Percentiles rank a stretch among this genome's conserved stretches.
Evolutionary conservation across 2,329 filamentous ascomycete genomes (phyloP).

Genomic region (Trichophyton mentagrophytes): DNA sequence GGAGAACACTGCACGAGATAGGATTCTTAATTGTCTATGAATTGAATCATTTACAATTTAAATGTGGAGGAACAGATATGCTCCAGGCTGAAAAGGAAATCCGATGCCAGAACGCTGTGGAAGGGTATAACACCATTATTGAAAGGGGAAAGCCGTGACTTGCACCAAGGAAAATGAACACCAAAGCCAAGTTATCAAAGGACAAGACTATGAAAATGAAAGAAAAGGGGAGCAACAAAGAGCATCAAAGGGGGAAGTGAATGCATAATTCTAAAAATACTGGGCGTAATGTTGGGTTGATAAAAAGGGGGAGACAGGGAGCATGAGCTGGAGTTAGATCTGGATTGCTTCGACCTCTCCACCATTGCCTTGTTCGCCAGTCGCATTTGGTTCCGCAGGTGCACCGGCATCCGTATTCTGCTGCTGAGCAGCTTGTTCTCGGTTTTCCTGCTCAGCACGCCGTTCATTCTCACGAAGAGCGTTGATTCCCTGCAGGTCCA

Average conservation of each 20-base stretch:
- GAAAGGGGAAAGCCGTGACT: background rate
- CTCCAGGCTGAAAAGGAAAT: background rate
- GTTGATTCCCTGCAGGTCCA: conserved; percentile 42
- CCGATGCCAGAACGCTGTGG: background rate
- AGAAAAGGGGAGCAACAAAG: background rate
- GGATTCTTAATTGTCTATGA: background rate
- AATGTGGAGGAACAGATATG: background rate
- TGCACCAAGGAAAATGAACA: background rate
- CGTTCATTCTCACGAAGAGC: conserved; percentile 17
- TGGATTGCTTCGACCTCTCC: background rate
- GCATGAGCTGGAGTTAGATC: too few species aligned
- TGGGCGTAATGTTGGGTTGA: too few species aligned
- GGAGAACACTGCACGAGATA: background rate
- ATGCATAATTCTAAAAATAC: too few species aligned
- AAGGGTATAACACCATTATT: background rate
- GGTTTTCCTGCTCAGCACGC: conserved; percentile 5
- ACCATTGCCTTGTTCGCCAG: background rate
- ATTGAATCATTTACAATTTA: background rate
- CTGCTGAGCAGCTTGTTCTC: conserved; percentile 4
- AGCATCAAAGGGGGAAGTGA: too few species aligned
- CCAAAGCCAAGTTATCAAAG: background rate
- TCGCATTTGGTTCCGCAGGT: background rate
- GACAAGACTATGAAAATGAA: background rate
- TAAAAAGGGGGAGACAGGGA: too few species aligned
- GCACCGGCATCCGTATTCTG: background rate